Conservation (phyloP, 345 rosid genomes). For the Trapa incisa region DNA sequence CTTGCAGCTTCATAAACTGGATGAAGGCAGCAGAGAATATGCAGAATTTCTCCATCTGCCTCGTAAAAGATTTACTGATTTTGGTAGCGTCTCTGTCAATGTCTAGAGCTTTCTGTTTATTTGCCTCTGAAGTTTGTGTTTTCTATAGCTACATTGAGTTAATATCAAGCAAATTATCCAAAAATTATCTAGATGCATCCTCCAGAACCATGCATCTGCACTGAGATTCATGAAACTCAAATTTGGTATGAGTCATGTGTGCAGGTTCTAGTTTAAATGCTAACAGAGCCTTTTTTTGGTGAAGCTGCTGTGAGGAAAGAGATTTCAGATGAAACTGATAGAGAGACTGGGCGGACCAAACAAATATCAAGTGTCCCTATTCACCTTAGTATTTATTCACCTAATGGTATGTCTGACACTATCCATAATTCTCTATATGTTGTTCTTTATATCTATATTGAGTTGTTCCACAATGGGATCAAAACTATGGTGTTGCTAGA, state of each 20-base stretch:
- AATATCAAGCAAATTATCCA: background rate
- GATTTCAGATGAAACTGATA: constrained; percentile 95
- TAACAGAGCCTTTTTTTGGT: constrained; percentile 1
- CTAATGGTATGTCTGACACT: constrained; percentile 38
- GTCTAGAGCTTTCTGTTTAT: background rate
- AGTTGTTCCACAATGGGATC: background rate
- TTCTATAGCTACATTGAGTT: background rate
- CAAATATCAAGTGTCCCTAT: constrained; percentile 92
- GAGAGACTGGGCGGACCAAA: constrained; percentile 89
- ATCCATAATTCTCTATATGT: background rate
- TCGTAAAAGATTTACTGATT: constrained; percentile 73
- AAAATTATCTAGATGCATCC: background rate
- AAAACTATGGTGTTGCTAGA: background rate
- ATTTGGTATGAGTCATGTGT: background rate
- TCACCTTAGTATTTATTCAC: constrained; percentile 95
- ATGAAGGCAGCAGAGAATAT: constrained; percentile 85
- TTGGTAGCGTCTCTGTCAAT: constrained; percentile 29
- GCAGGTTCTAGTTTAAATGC: background rate
- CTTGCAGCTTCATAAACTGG: constrained; percentile 90
- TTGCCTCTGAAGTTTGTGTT: background rate
- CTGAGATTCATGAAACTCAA: background rate
- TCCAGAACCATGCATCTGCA: background rate
- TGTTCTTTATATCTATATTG: background rate
- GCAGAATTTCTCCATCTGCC: constrained; percentile 96
- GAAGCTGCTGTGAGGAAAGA: constrained; percentile 97